phyloP scores from a whole-genome alignment of 2,329 filamentous ascomycete species.

The Aspergillaceae sp. region DNA sequence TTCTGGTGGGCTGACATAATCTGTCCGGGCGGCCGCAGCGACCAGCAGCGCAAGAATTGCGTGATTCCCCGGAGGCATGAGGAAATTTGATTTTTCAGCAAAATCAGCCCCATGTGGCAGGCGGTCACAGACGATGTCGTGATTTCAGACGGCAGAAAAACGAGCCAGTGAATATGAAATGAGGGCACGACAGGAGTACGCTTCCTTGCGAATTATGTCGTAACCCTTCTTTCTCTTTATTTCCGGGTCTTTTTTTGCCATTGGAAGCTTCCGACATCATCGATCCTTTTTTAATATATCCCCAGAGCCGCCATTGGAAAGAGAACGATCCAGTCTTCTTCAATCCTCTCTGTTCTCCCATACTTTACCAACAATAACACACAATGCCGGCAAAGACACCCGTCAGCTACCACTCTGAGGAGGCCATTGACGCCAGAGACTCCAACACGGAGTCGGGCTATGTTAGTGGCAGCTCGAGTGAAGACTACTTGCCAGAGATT shows the following conservation, averaged over 20 bases:
- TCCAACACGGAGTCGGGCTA: slow-evolving; percentile 78
- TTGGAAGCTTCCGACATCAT: slow-evolving; percentile 12
- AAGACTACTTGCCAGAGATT: slow-evolving; percentile 60
- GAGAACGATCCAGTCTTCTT: no score
- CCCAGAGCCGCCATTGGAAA: no score
- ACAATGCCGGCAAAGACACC: slow-evolving; percentile 33
- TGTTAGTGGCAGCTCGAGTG: slow-evolving; percentile 57
- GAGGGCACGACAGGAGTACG: slow-evolving; percentile 14
- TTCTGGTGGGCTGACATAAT: slow-evolving; percentile 3
- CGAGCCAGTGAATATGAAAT: slow-evolving; percentile 9
- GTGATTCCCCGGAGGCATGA: slow-evolving; percentile 29
- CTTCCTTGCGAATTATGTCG: slow-evolving; percentile 23
- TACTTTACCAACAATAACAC: slow-evolving; percentile 3
- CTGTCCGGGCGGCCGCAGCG: slow-evolving; percentile 10
- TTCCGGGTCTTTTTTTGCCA: slow-evolving; percentile 11
- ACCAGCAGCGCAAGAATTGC: slow-evolving; percentile 29
- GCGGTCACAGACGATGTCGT: slow-evolving; percentile 23
- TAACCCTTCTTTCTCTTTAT: slow-evolving; percentile 22
- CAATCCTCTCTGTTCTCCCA: not conserved
- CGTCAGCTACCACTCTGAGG: slow-evolving; percentile 29
- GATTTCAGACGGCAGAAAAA: slow-evolving; percentile 20
- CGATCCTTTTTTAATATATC: not conserved
- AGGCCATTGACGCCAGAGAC: slow-evolving; percentile 33
- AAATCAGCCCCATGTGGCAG: slow-evolving; percentile 13
- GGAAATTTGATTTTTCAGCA: slow-evolving; percentile 23